phyloP scores from a whole-genome alignment of 2,329 filamentous ascomycete species.

The Neonectria hederae region DNA sequence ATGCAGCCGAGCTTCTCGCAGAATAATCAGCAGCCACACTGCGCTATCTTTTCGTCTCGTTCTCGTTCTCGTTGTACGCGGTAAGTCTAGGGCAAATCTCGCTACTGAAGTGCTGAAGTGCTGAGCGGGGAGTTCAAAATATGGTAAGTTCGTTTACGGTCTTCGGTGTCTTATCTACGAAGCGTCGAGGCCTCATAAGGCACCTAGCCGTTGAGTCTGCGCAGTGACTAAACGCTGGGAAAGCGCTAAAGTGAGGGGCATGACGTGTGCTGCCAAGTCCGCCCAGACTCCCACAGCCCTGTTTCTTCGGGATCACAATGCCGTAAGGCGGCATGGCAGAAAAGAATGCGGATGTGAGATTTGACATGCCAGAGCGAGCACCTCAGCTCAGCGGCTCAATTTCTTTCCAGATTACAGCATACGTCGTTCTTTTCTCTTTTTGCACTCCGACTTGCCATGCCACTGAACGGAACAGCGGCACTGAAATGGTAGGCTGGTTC shows the following conservation, averaged over 20 bases:
- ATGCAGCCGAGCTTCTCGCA: background rate
- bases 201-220: too few species aligned
- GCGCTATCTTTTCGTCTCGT: background rate
- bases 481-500: background rate
- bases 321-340: slow-evolving; percentile 15
- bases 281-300: slow-evolving; percentile 42
- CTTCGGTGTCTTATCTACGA: slow-evolving; percentile 14
- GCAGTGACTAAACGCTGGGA: slow-evolving; percentile 16
- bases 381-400: background rate
- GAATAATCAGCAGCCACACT: background rate
- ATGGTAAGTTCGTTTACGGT: background rate
- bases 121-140: background rate
- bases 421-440: too few species aligned
- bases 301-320: slow-evolving; percentile 38
- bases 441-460: slow-evolving; percentile 3
- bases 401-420: background rate
- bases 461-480: background rate
- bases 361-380: slow-evolving; percentile 5
- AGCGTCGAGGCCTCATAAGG: background rate
- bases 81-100: too few species aligned
- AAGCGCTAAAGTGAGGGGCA: slow-evolving; percentile 42
- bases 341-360: slow-evolving; percentile 4
- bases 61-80: background rate
- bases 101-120: too few species aligned
- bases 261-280: slow-evolving; percentile 45